These are phyloP conservation scores for Eucommia ulmoides DNA, from an alignment of 257 asterid genomes.

Conservation along the genomic window DNA sequence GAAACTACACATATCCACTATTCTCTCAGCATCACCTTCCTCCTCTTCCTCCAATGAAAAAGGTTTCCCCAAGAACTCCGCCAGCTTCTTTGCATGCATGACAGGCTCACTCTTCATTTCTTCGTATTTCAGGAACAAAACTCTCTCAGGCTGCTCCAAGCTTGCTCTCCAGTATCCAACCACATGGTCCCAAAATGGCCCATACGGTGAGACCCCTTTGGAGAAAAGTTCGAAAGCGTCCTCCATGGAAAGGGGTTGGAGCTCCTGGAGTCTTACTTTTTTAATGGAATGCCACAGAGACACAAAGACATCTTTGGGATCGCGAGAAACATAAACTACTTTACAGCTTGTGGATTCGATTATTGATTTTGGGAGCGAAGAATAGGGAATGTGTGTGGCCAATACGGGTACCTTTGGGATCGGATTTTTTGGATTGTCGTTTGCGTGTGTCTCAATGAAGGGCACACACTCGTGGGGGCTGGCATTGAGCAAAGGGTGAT, in stretches of 20 bases:
- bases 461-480: constrained; percentile 25
- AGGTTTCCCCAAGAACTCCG: too few species aligned
- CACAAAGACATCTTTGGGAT: constrained; percentile 36
- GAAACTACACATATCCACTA: too few species aligned
- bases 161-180: constrained; percentile 6
- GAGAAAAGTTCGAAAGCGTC: neutral
- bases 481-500: constrained; percentile 1
- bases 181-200: constrained; percentile 11
- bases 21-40: too few species aligned
- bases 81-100: too few species aligned
- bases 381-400: constrained; percentile 20
- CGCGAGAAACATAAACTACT: constrained; percentile 18
- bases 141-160: neutral
- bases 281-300: constrained; percentile 37
- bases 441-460: constrained; percentile 15
- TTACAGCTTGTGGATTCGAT: constrained; percentile 10
- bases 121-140: constrained; percentile 8
- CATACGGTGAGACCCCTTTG: constrained; percentile 4
- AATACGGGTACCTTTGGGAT: constrained; percentile 4
- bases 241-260: neutral
- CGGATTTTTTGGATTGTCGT: neutral
- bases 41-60: too few species aligned
- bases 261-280: neutral
- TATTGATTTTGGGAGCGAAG: constrained; percentile 16
- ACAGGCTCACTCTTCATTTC: neutral